These are phyloP conservation scores for Ceratobasidium sp. DNA, from an alignment of 1,284 basidiomycete species.

Conservation along the genomic window DNA sequence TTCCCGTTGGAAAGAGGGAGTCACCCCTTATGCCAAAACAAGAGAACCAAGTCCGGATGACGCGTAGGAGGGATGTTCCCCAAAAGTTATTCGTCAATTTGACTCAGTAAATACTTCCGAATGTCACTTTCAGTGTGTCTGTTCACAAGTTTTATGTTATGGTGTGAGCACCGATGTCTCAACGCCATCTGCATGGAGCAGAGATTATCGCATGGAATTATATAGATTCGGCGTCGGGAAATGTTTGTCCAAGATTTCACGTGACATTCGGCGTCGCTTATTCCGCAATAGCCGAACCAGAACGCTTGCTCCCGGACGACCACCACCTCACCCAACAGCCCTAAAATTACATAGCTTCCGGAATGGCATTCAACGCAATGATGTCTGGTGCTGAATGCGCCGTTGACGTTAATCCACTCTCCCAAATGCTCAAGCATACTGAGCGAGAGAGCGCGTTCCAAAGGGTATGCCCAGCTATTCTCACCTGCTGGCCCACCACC, in stretches of 20 bases:
- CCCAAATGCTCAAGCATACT: conserved; percentile 91
- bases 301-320: conserved; percentile 12
- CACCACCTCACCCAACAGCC: conserved; percentile 3
- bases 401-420: conserved; percentile 84
- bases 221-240: conserved; percentile 1
- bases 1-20: conserved; percentile 73
- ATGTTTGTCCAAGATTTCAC: conserved; percentile 22
- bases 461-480: conserved; percentile 62
- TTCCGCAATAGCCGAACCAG: conserved; percentile 25
- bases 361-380: conserved; percentile 62
- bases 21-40: conserved; percentile 61
- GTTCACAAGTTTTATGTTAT: not conserved
- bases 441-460: conserved; percentile 91
- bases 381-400: conserved; percentile 94
- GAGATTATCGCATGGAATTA: not conserved
- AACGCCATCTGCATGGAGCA: not conserved
- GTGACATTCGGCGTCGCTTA: conserved; percentile 41
- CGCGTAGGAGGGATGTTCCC: not conserved
- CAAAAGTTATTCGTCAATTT: not conserved
- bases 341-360: not conserved
- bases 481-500: conserved; percentile 29
- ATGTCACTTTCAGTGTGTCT: not conserved
- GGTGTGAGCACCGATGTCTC: not conserved
- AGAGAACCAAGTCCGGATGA: not conserved
- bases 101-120: not conserved